Base-by-base conservation (phyloP, 495 filamentous ascomycete genomes). In the Penicillium paxilli region DNA sequence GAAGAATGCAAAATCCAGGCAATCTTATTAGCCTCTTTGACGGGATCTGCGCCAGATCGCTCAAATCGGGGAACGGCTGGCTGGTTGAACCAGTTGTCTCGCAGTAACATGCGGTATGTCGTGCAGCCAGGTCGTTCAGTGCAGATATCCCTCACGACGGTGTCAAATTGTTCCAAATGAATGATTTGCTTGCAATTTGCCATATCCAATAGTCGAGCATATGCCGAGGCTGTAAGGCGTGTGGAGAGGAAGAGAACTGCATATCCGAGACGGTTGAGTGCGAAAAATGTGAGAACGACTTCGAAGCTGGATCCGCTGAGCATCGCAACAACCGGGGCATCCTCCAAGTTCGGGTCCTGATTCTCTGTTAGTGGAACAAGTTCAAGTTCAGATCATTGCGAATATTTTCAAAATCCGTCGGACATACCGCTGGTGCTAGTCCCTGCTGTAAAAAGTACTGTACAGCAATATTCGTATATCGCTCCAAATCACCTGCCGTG, bases 1-100 rank as follows among this genome's bases (percentile, higher is more conserved):
- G 80, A 82, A 0, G 80, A 84, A 61, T 84, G 83, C 44, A 80
- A 62, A 16, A 85, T 83, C 65, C 78, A 72, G 5, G 71, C 65
- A 22, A 70, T 59, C 53, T 78, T 72, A 25, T 71, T 63, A 72
- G 77, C 38, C 52, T 64, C 60, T 25, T 49, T 48, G 2, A 38
- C 19, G 25, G 33, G 17, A 35, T 68, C 49, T 0, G 57, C 51
- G 9, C 42, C 47, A 6, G 38, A n/a, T 42, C 65, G 56, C 21
- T 54, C 20, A 26, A 66, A 62, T 4, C 35, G 55, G 44, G 49
- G 25, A 44, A 47, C 51, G 3, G 54, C 20, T 3, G 56, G 58
- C 4, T 57, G 41, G 5, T 66, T 66, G 41, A 64, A 58, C 56
- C 58, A 61, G 17, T 66, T 40, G 6, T 55, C 48, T 5, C 61